A percentile compares a stretch with the other conserved stretches of the same genome.
phyloP scores from a whole-genome alignment of 2,329 filamentous ascomycete species.

The Cladobotryum protrusum region DNA sequence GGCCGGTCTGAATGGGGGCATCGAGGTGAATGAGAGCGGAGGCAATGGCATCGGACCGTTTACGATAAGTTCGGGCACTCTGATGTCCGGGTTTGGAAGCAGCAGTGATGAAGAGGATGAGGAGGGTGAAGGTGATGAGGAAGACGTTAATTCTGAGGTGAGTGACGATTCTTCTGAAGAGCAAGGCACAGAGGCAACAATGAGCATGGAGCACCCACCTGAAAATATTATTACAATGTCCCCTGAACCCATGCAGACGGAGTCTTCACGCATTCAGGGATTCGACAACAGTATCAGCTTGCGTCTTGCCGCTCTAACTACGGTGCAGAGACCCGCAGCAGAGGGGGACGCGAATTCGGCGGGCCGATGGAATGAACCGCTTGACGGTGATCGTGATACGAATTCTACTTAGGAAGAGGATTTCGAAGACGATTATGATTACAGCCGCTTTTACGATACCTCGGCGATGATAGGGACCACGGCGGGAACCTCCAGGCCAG shows the following conservation, averaged over 20 bases:
- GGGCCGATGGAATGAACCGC: neutral
- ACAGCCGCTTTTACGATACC: slow-evolving; percentile 3
- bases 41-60: slow-evolving; percentile 66
- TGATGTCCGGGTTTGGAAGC: slow-evolving; percentile 88
- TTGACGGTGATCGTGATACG: neutral
- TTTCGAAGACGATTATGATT: slow-evolving; percentile 6
- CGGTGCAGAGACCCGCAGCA: neutral
- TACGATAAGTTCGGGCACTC: slow-evolving; percentile 63
- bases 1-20: slow-evolving; percentile 70
- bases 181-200: slow-evolving; percentile 21
- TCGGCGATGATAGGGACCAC: slow-evolving; percentile 3
- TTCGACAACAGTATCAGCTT: slow-evolving; percentile 9
- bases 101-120: slow-evolving; percentile 96
- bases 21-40: slow-evolving; percentile 61
- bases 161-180: slow-evolving; percentile 37
- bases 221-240: slow-evolving; percentile 28
- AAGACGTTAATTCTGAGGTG: slow-evolving; percentile 65
- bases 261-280: slow-evolving; percentile 17
- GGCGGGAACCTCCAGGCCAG: neutral
- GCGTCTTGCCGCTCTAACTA: neutral
- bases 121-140: slow-evolving; percentile 79
- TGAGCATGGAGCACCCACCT: slow-evolving; percentile 21
- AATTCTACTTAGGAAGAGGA: slow-evolving; percentile 6
- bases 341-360: neutral
- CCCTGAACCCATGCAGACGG: slow-evolving; percentile 21